Conservation (phyloP, 2,329 filamentous ascomycete genomes). For the Claviceps paspali region DNA sequence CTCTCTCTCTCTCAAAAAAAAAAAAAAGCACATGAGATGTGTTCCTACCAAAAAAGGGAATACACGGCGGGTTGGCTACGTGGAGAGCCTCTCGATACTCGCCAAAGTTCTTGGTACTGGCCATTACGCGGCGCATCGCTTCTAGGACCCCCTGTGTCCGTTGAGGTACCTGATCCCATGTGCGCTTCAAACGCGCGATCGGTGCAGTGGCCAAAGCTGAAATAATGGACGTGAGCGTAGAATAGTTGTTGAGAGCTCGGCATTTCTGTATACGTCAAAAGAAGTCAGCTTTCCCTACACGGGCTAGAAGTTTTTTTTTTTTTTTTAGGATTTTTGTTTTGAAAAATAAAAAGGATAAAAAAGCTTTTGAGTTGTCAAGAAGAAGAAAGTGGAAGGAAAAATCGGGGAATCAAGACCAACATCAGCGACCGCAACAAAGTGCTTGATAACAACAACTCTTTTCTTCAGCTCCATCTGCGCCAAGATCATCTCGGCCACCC, state of each 20-base stretch:
- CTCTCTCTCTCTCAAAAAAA: no score
- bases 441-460: slow-evolving; percentile 92
- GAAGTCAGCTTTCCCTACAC: slow-evolving; percentile 7
- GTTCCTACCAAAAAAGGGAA: slow-evolving; percentile 81
- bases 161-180: slow-evolving; percentile 85
- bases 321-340: no score
- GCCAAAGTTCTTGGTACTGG: slow-evolving; percentile 93
- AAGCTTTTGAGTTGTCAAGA: no score
- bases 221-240: slow-evolving; percentile 92
- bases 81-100: slow-evolving; percentile 91
- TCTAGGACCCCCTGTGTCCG: slow-evolving; percentile 70
- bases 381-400: no score
- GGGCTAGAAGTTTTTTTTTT: background rate
- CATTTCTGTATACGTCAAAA: slow-evolving; percentile 54
- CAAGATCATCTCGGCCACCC: slow-evolving; percentile 98
- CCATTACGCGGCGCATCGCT: slow-evolving; percentile 87
- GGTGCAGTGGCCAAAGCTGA: slow-evolving; percentile 89
- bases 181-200: slow-evolving; percentile 82
- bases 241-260: slow-evolving; percentile 86
- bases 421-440: slow-evolving; percentile 92
- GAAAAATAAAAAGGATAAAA: background rate
- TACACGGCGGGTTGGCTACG: slow-evolving; percentile 87
- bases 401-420: slow-evolving; percentile 40
- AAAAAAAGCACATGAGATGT: no score
- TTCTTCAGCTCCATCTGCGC: slow-evolving; percentile 91